Evolutionary conservation across 2,329 filamentous ascomycete species (phyloP), one percentile per base, ranked within the genome.

Genomic region (Colletotrichum orbiculare): DNA sequence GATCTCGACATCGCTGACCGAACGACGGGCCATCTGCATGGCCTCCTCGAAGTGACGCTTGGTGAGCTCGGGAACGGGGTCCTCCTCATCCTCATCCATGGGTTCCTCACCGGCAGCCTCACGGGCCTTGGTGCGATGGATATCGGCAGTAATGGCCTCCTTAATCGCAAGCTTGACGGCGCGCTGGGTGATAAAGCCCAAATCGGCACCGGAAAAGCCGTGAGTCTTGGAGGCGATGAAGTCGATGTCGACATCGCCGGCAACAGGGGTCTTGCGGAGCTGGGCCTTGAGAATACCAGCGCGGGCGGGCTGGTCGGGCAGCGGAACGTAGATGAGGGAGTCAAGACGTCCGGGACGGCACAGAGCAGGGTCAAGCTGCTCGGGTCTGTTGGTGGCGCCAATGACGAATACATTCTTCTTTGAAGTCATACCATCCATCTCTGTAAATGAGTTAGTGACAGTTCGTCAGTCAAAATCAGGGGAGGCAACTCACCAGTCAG

Each of bases 321-420:
- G 89, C 71, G 96, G 96, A 72, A 99, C 96, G 79, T 99, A 99
- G 80, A 99, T 96, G 71, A 99, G 89, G 42, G 95, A 98, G 80
- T 99, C 96, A 53, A 99, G 91, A 94, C 96, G 96, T 72, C 96
- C 96, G 62, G 96, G 96, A 87, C 96, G 94, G 88, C 95, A 97
- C 73, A 99, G 88, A 72, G 96, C 96, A 77, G 96, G 96, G 80
- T 99, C 96, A 66, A 99, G 92, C 85, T 98, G 96, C 85, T 99
- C 96, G 47, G 96, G 96, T 84, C 96, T 89, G 86, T 99, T 99
- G 81, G 96, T 99, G 49, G 96, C 96, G 79, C 96, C 96, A 73
- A 99, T 99, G 70, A 99, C 96, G 82, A 99, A 99, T 70, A 99
- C 96, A 79, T 99, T 99, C 92, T 99, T 99, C 92, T 99, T 99